phyloP scores from a whole-genome alignment of 2,329 filamentous ascomycete genomes.

The Colletotrichum cereale region DNA sequence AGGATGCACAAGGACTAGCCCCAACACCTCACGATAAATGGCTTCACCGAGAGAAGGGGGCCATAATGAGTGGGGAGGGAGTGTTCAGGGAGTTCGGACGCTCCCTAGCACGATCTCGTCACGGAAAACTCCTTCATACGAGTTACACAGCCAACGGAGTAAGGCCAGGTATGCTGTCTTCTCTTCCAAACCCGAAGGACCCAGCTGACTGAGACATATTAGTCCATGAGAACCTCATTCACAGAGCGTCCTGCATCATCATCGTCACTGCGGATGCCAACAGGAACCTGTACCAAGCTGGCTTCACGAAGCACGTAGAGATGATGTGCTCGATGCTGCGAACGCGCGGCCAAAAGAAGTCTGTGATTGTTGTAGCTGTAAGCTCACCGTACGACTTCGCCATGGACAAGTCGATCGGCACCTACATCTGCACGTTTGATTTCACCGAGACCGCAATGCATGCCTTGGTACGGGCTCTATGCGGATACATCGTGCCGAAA shows the following conservation, averaged over 20 bases:
- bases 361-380: constrained; percentile 89
- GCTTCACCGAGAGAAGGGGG: constrained; percentile 68
- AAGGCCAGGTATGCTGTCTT: constrained; percentile 68
- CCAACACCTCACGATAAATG: constrained; percentile 66
- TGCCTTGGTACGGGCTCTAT: constrained; percentile 84
- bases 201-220: constrained; percentile 34
- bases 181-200: neutral
- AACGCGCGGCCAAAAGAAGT: constrained; percentile 84
- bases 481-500: constrained; percentile 76
- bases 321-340: constrained; percentile 93
- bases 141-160: constrained; percentile 96
- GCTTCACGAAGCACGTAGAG: constrained; percentile 95
- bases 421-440: constrained; percentile 95
- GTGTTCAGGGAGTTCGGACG: constrained; percentile 92
- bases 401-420: constrained; percentile 89
- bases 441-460: constrained; percentile 94
- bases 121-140: constrained; percentile 89
- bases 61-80: constrained; percentile 90
- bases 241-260: constrained; percentile 87
- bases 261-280: constrained; percentile 95
- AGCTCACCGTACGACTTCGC: constrained; percentile 98
- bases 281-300: constrained; percentile 91
- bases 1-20: constrained; percentile 52
- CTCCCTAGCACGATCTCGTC: constrained; percentile 86
- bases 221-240: constrained; percentile 93